These are phyloP conservation scores for Phytophthora uliginosa DNA, from an alignment of 352 stramenopile species.

Conservation along the genomic window DNA sequence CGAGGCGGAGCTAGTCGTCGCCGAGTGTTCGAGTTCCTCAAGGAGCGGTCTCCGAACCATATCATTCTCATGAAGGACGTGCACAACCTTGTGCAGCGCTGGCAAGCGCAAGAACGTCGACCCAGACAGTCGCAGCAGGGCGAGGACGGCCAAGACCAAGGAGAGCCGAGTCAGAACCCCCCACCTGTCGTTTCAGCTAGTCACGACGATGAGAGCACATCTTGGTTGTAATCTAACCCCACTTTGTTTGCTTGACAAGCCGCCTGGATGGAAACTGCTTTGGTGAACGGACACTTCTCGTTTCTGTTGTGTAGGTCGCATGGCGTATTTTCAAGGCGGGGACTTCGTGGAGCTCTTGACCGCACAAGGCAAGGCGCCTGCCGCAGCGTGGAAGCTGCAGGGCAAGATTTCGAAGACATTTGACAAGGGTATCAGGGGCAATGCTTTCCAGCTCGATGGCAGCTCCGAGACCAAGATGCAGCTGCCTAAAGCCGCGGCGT, in stretches of 20 bases:
- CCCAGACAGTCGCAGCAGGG: conserved; percentile 4
- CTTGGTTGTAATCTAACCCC: conserved; percentile 37
- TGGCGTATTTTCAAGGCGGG: conserved; percentile 83
- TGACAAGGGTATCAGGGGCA: conserved; percentile 84
- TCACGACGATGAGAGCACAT: conserved; percentile 20
- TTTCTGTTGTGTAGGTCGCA: conserved; percentile 20
- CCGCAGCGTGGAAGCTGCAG: conserved; percentile 73
- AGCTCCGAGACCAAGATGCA: conserved; percentile 86
- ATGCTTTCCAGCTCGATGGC: conserved; percentile 83
- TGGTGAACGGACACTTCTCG: conserved; percentile 31
- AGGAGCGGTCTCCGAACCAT: conserved; percentile 61
- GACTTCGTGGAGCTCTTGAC: conserved; percentile 87
- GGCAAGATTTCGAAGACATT: conserved; percentile 87
- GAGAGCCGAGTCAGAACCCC: conserved; percentile 7
- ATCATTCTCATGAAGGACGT: conserved; percentile 85
- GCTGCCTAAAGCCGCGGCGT: conserved; percentile 63
- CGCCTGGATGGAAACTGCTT: conserved; percentile 21
- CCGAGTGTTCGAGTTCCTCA: conserved; percentile 81
- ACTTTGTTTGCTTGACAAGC: conserved; percentile 6
- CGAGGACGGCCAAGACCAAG: conserved; percentile 2
- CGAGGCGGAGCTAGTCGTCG: conserved; percentile 60
- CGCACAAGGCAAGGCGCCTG: conserved; percentile 79
- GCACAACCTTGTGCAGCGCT: conserved; percentile 81
- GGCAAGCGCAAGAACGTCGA: conserved; percentile 57
- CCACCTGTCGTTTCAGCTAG: conserved; percentile 11